phyloP scores from a whole-genome alignment of 176 grass and related monocot species.

The Aegilops sharonensis region DNA sequence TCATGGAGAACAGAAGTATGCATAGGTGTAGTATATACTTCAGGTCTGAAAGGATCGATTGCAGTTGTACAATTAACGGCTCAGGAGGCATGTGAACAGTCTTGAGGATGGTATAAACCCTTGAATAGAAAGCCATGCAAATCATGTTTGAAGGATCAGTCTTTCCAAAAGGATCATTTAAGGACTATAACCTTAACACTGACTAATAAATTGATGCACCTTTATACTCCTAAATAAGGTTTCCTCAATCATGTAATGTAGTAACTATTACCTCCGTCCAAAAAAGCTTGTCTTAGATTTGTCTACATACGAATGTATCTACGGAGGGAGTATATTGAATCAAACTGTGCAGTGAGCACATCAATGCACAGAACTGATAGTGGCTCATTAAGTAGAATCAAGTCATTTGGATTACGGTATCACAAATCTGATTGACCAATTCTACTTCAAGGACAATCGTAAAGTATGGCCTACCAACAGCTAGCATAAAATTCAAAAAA shows the following conservation, averaged over 20 bases:
- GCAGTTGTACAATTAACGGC: not conserved
- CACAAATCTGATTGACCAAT: not conserved
- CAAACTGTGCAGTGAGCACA: not conserved
- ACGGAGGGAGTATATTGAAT: not conserved
- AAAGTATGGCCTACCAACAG: not conserved
- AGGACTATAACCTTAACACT: not conserved
- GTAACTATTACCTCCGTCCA: too few relatives aligned
- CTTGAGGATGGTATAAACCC: not conserved
- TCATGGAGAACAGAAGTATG: not conserved
- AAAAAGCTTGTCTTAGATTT: too few relatives aligned
- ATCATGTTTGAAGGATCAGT: not conserved
- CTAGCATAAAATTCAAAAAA: not conserved
- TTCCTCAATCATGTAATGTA: not conserved
- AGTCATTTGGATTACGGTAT: not conserved
- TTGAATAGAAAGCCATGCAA: not conserved
- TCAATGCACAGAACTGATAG: not conserved
- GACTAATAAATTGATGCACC: not conserved
- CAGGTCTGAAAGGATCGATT: not conserved
- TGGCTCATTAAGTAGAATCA: not conserved
- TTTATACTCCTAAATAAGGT: not conserved
- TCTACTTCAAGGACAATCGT: not conserved
- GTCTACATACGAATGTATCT: too few relatives aligned
- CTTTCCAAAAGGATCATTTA: not conserved
- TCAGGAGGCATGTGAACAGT: not conserved
- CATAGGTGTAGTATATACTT: not conserved